A percentile compares a stretch with the other conserved stretches of the same genome.
phyloP scores from a whole-genome alignment of 257 asterid genomes.

The Asclepias syriaca region DNA sequence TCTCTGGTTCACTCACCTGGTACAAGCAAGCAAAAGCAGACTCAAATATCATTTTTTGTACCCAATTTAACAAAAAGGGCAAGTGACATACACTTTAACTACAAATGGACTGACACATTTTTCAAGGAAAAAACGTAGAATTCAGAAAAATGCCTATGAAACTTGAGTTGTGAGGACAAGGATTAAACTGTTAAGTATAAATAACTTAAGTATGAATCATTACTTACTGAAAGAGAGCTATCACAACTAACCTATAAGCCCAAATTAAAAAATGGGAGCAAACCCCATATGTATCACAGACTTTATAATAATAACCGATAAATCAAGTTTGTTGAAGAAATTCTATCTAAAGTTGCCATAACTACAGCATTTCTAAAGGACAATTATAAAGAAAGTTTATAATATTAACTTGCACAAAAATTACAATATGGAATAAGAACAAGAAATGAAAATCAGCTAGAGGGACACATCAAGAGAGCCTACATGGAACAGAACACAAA shows the following conservation, averaged over 20 bases:
- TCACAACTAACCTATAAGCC: background rate
- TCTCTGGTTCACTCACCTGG: slow-evolving; percentile 86
- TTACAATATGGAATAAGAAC: background rate
- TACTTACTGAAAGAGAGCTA: background rate
- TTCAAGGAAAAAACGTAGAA: background rate
- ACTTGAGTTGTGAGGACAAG: background rate
- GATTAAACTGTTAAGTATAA: background rate
- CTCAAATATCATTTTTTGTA: background rate
- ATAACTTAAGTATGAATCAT: background rate
- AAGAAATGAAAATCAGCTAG: background rate
- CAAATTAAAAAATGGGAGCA: background rate
- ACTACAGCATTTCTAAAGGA: background rate
- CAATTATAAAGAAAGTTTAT: background rate
- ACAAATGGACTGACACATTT: background rate
- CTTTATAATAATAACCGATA: background rate
- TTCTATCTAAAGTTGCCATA: background rate
- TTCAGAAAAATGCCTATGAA: background rate
- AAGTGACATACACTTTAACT: background rate
- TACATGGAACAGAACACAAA: background rate
- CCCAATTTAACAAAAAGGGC: background rate
- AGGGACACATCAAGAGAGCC: background rate
- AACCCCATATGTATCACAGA: background rate
- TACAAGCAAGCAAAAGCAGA: slow-evolving; percentile 19
- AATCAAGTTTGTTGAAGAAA: background rate
- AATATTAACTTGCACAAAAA: background rate